phyloP scores from a whole-genome alignment of 345 rosid genomes.

The Salix koriyanagi region DNA sequence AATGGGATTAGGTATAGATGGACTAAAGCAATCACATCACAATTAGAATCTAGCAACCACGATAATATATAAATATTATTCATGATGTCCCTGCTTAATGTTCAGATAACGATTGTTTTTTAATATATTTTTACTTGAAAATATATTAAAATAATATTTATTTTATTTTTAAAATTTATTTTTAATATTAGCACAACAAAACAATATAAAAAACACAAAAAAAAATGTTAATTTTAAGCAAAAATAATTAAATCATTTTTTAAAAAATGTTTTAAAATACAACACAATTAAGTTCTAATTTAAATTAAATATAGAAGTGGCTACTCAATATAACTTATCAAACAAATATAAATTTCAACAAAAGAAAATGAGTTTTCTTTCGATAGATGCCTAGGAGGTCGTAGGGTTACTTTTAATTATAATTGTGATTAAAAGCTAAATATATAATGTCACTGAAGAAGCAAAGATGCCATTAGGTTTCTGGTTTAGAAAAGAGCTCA shows the following conservation, averaged over 20 bases:
- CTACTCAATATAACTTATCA: not conserved
- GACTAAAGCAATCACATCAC: not conserved
- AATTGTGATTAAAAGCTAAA: not conserved
- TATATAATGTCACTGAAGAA: not conserved
- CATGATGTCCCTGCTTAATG: too few relatives aligned
- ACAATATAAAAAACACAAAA: too few relatives aligned
- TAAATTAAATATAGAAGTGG: not conserved
- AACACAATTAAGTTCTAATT: too few relatives aligned
- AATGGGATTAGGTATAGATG: too few relatives aligned
- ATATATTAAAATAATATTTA: too few relatives aligned
- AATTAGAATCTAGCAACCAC: not conserved
- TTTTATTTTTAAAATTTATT: too few relatives aligned
- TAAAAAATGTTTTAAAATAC: too few relatives aligned
- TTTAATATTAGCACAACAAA: accelerated
- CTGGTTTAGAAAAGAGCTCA: too few relatives aligned
- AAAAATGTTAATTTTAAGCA: too few relatives aligned
- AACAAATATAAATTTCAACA: not conserved
- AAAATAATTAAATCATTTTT: too few relatives aligned
- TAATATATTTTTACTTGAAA: too few relatives aligned
- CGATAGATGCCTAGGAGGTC: not conserved
- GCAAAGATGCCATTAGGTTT: not conserved
- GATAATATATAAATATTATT: not conserved
- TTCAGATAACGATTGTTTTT: too few relatives aligned
- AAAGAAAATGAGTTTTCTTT: not conserved
- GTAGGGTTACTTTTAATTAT: not conserved